These are phyloP conservation scores for Neurospora sp. DNA, from an alignment of 495 filamentous ascomycete species.

Conservation along the genomic window DNA sequence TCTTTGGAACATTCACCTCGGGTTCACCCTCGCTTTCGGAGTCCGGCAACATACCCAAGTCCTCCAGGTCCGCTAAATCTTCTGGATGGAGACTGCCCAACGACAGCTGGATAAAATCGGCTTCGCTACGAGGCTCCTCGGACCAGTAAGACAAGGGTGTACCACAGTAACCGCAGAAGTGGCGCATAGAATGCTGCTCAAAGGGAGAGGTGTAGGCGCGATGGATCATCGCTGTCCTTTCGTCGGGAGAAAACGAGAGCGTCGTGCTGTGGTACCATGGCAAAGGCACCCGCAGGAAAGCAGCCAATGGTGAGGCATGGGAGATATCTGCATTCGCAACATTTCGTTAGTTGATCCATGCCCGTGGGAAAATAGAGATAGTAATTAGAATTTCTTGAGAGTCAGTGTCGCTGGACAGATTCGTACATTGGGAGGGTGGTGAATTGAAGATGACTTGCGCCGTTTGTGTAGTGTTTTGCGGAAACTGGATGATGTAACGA, in stretches of 20 bases:
- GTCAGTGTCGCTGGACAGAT: slow-evolving; percentile 3
- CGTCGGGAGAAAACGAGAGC: slow-evolving; percentile 64
- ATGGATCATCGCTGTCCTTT: slow-evolving; percentile 61
- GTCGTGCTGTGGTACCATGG: slow-evolving; percentile 62
- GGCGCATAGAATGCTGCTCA: slow-evolving; percentile 50
- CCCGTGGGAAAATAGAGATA: neutral
- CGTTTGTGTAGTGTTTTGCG: slow-evolving; percentile 35
- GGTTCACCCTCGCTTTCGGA: slow-evolving; percentile 26
- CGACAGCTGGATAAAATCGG: slow-evolving; percentile 63
- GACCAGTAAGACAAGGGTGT: slow-evolving; percentile 73
- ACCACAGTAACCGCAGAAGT: slow-evolving; percentile 88
- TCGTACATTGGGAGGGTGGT: slow-evolving; percentile 53
- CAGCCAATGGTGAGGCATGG: slow-evolving; percentile 53
- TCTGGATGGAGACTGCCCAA: slow-evolving; percentile 57
- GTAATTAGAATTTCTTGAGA: neutral
- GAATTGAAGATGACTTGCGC: slow-evolving; percentile 64
- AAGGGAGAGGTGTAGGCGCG: slow-evolving; percentile 54
- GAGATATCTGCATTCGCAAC: slow-evolving; percentile 40
- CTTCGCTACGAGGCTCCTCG: slow-evolving; percentile 55
- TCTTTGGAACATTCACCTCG: slow-evolving; percentile 15
- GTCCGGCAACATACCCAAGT: slow-evolving; percentile 51
- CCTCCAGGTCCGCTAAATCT: slow-evolving; percentile 57
- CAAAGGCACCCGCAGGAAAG: slow-evolving; percentile 74
- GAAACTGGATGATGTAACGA: slow-evolving; percentile 62
- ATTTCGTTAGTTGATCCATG: slow-evolving; percentile 1